These are phyloP conservation scores for Candida suzukii DNA, from an alignment of 805 yeast genomes.

Conservation along the genomic window DNA sequence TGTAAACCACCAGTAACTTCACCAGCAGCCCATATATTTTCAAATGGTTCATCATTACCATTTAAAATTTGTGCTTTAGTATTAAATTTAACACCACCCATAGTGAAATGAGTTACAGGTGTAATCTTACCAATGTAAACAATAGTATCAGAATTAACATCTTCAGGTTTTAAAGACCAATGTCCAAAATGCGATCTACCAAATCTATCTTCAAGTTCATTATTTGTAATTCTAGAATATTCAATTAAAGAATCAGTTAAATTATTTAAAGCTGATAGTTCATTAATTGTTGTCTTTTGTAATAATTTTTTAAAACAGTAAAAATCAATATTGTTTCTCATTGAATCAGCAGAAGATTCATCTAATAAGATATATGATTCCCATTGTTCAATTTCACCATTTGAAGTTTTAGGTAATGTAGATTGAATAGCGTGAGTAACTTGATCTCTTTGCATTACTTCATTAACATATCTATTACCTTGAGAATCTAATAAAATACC, in stretches of 20 bases:
- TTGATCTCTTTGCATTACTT: conserved; percentile 52
- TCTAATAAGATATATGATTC: conserved; percentile 43
- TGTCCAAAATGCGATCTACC: conserved; percentile 11
- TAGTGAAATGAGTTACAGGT: conserved; percentile 56
- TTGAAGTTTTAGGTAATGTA: conserved; percentile 28
- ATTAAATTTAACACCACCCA: conserved; percentile 60
- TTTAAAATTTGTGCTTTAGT: conserved; percentile 33
- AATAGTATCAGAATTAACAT: conserved; percentile 11
- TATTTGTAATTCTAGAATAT: conserved; percentile 1
- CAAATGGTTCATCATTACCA: conserved; percentile 20
- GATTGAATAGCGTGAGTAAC: conserved; percentile 53
- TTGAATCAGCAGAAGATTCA: conserved; percentile 34
- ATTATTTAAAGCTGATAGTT: conserved; percentile 28
- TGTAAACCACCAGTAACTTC: conserved; percentile 69
- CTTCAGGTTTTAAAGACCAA: conserved; percentile 8
- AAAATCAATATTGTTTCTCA: conserved; percentile 48
- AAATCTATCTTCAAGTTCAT: conserved; percentile 3
- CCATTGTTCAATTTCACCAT: conserved; percentile 23
- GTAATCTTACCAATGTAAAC: conserved; percentile 47
- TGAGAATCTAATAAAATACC: conserved; percentile 46
- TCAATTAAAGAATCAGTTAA: conserved; percentile 5
- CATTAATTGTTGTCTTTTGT: conserved; percentile 37
- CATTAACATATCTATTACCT: conserved; percentile 49
- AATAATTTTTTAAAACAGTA: conserved; percentile 50
- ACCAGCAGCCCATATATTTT: conserved; percentile 57